Percentiles rank a stretch among this genome's conserved stretches.
Evolutionary conservation across 169 alveolate species (phyloP).

Genomic region (Plasmodium knowlesi): DNA sequence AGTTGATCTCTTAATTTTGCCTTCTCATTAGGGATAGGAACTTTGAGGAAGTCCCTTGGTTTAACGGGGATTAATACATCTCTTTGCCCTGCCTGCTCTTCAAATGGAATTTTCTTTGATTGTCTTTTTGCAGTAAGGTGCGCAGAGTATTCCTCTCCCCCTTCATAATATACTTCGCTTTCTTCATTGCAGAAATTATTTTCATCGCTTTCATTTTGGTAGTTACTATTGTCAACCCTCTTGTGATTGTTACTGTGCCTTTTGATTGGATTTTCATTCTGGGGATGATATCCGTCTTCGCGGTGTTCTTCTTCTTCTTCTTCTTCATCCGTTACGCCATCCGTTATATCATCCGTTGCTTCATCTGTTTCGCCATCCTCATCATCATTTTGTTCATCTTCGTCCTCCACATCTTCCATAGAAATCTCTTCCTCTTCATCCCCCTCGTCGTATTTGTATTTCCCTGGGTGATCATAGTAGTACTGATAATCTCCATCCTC

Average conservation of each 20-base stretch:
- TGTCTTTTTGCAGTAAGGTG: not conserved
- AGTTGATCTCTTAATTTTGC: not conserved
- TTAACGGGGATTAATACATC: not conserved
- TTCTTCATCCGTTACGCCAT: slow-evolving; percentile 9
- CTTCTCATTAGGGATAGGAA: not conserved
- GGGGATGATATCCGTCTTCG: not conserved
- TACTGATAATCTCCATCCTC: not conserved
- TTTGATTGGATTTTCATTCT: not conserved
- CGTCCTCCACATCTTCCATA: slow-evolving; percentile 25
- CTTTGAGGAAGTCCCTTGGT: not conserved
- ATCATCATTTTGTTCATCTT: no score
- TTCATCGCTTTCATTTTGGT: not conserved
- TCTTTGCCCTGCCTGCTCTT: not conserved
- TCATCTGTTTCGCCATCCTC: no score
- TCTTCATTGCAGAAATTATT: not conserved
- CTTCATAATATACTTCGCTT: slow-evolving; percentile 6
- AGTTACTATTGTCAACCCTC: not conserved
- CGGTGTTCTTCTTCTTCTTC: not conserved
- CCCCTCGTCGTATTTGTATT: slow-evolving; percentile 11
- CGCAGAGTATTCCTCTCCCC: not conserved
- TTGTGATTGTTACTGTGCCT: not conserved
- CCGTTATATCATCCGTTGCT: not conserved
- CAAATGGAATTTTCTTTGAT: not conserved
- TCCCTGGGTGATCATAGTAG: slow-evolving; percentile 35
- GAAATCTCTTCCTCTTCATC: slow-evolving; percentile 19